A percentile compares a stretch with the other conserved stretches of the same genome.
Evolutionary conservation across 1,139 yeast species (phyloP).

Genomic region (Candida glucosophila): DNA sequence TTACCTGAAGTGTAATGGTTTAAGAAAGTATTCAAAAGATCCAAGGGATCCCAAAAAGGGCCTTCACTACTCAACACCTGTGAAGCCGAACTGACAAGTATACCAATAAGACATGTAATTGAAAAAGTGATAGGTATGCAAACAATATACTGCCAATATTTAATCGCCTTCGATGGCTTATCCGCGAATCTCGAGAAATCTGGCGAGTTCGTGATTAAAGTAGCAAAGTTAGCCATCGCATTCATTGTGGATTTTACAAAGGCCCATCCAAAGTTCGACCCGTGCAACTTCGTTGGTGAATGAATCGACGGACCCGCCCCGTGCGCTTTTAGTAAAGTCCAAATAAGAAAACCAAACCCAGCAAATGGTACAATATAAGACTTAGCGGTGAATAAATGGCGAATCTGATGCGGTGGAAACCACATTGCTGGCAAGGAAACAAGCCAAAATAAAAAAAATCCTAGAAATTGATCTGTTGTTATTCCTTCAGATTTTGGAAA

Average conservation of each 20-base stretch:
- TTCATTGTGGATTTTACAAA: conserved; percentile 74
- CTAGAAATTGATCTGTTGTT: conserved; percentile 54
- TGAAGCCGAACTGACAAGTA: conserved; percentile 79
- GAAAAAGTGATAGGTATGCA: conserved; percentile 75
- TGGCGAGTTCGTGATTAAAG: conserved; percentile 80
- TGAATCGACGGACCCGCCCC: conserved; percentile 66
- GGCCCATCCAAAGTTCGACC: conserved; percentile 71
- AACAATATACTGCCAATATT: conserved; percentile 38
- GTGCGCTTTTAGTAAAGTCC: conserved; percentile 72
- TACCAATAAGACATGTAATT: conserved; percentile 77
- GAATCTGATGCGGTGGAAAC: conserved; percentile 72
- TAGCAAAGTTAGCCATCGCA: conserved; percentile 77
- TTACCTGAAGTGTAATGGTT: conserved; percentile 43
- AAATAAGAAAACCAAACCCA: conserved; percentile 67
- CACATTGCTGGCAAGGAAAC: conserved; percentile 69
- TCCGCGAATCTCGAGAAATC: conserved; percentile 83
- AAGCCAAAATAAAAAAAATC: conserved; percentile 74
- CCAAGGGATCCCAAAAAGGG: conserved; percentile 84
- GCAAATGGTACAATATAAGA: conserved; percentile 73
- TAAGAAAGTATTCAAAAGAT: conserved; percentile 60
- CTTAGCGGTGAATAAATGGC: conserved; percentile 75
- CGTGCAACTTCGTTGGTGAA: conserved; percentile 39
- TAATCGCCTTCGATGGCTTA: conserved; percentile 31
- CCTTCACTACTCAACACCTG: conserved; percentile 55
- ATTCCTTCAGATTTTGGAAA: conserved; percentile 22